These are phyloP conservation scores for Boletellus ananiceps DNA, from an alignment of 768 basidiomycete species.

Conservation along the genomic window DNA sequence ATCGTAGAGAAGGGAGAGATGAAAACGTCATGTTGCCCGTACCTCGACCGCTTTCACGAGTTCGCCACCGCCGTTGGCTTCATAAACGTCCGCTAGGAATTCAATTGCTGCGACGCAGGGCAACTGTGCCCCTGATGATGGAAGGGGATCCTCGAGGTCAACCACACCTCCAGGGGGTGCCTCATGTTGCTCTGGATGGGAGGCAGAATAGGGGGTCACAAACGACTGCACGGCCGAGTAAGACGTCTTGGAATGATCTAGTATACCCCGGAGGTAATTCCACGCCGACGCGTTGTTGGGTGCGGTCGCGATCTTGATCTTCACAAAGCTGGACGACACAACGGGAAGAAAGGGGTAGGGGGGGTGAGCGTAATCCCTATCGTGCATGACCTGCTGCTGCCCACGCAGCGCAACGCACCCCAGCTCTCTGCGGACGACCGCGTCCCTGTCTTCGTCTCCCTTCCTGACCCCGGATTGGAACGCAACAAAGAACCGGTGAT, in stretches of 20 bases:
- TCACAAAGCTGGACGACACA: constrained; percentile 55
- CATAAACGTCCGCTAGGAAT: constrained; percentile 76
- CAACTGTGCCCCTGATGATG: constrained; percentile 58
- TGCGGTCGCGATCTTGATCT: constrained; percentile 76
- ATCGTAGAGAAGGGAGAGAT: background rate
- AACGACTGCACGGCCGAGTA: constrained; percentile 55
- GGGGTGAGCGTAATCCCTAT: background rate
- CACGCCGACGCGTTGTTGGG: constrained; percentile 95
- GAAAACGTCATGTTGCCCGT: constrained; percentile 2
- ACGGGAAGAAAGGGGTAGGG: too few relatives aligned
- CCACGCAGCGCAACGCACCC: constrained; percentile 46
- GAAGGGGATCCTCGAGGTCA: constrained; percentile 73
- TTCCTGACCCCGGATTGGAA: constrained; percentile 60
- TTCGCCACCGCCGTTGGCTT: constrained; percentile 48
- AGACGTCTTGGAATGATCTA: constrained; percentile 57
- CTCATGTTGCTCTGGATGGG: constrained; percentile 27
- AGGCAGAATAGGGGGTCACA: constrained; percentile 57
- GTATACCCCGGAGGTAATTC: constrained; percentile 92
- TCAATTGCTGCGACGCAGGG: constrained; percentile 80
- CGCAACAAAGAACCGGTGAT: constrained; percentile 88
- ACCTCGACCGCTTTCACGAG: constrained; percentile 50
- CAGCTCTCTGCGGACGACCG: constrained; percentile 64
- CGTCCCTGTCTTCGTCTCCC: constrained; percentile 58
- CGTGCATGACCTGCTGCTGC: background rate
- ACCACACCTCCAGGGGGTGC: constrained; percentile 42